Conservation (phyloP, 768 basidiomycete genomes). For the Russula abietina region DNA sequence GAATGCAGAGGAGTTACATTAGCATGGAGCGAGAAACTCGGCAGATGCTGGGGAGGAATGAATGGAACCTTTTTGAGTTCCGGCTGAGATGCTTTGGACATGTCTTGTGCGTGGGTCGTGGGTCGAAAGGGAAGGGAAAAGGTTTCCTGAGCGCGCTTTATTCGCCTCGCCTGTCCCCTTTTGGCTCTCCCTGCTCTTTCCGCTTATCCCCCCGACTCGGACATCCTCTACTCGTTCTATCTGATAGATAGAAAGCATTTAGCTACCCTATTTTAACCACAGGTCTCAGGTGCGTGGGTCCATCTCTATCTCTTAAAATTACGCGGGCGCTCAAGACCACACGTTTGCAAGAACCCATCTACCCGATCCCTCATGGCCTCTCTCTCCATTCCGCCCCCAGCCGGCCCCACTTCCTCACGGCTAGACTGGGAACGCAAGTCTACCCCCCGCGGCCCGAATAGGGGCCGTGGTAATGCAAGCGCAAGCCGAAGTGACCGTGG, state of each 20-base stretch:
- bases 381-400: conserved; percentile 33
- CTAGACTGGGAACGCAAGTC: conserved; percentile 45
- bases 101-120: conserved; percentile 7
- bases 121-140: conserved; percentile 4
- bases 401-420: conserved; percentile 31
- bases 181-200: neutral
- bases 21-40: neutral
- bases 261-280: neutral
- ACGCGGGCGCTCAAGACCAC: neutral
- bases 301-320: neutral
- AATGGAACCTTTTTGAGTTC: conserved; percentile 95
- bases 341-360: conserved; percentile 8
- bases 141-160: neutral
- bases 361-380: conserved; percentile 37
- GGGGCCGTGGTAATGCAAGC: conserved; percentile 25
- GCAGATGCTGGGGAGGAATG: conserved; percentile 11
- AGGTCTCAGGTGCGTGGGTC: conserved; percentile 1
- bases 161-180: neutral
- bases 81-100: conserved; percentile 95
- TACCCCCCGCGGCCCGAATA: conserved; percentile 42
- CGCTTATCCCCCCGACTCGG: neutral
- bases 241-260: neutral
- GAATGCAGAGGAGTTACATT: neutral
- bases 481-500: conserved; percentile 12
- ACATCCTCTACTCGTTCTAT: conserved; percentile 8